A percentile compares a stretch with the other conserved stretches of the same genome.
Conservation (phyloP, 2,329 filamentous ascomycete species). For the Phoma sp. region DNA sequence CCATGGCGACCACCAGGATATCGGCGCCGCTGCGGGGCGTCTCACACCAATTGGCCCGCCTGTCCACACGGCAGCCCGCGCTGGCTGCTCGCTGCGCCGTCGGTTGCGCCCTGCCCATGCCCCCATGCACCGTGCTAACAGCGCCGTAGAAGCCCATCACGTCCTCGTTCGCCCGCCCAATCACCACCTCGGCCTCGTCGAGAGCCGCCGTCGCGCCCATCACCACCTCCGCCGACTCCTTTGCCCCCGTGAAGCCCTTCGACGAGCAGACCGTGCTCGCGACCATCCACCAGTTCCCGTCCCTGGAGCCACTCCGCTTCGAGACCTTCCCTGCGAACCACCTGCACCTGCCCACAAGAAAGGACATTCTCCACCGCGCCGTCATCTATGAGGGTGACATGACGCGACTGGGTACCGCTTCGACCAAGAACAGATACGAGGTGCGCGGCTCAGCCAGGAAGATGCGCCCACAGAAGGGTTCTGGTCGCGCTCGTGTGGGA, state of each 20-base stretch:
- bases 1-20: conserved; percentile 52
- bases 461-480: conserved; percentile 85
- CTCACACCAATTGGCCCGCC: conserved; percentile 39
- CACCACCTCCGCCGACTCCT: conserved; percentile 51
- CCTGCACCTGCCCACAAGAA: conserved; percentile 84
- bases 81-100: conserved; percentile 58
- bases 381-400: conserved; percentile 91
- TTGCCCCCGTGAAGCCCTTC: conserved; percentile 43
- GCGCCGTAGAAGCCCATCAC: conserved; percentile 33
- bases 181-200: conserved; percentile 55
- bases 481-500: conserved; percentile 79
- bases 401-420: conserved; percentile 79
- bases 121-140: conserved; percentile 44
- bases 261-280: conserved; percentile 69
- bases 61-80: conserved; percentile 41
- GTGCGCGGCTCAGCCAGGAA: conserved; percentile 86
- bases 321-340: conserved; percentile 82
- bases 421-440: conserved; percentile 66
- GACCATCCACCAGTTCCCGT: conserved; percentile 90
- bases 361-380: conserved; percentile 91
- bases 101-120: conserved; percentile 49
- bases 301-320: conserved; percentile 81
- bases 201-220: conserved; percentile 59
- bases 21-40: conserved; percentile 47
- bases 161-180: conserved; percentile 36